Conservation (phyloP, 192 early-diverging fungal genomes). For the Phlyctochytrium bullatum region DNA sequence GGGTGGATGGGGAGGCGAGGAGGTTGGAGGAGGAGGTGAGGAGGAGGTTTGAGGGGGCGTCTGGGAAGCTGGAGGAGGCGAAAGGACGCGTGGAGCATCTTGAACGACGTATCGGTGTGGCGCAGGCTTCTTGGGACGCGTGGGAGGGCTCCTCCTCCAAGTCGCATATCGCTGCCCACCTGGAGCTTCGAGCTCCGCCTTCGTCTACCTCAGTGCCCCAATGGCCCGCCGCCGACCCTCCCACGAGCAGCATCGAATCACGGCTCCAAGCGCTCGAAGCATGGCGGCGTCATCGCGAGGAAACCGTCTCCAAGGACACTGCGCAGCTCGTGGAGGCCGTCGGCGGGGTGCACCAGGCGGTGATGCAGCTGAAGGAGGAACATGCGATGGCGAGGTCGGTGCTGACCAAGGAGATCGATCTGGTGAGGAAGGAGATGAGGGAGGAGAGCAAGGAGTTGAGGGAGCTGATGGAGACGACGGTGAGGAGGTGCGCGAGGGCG, state of each 20-base stretch:
- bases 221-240: background rate
- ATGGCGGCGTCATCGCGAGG: background rate
- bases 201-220: background rate
- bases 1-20: background rate
- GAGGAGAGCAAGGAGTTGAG: background rate
- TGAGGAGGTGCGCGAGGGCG: background rate
- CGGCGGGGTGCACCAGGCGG: background rate
- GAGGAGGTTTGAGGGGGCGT: background rate
- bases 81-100: background rate
- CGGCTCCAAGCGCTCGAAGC: background rate
- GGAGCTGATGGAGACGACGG: background rate
- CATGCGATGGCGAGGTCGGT: background rate
- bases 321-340: background rate
- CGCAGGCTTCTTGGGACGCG: too few species aligned
- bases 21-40: background rate
- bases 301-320: background rate
- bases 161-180: too few species aligned
- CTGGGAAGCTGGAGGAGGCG: background rate
- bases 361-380: background rate
- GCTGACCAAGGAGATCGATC: background rate
- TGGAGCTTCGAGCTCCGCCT: too few species aligned
- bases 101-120: background rate
- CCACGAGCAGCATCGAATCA: background rate
- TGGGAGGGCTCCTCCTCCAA: too few species aligned
- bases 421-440: background rate